Base-by-base conservation (phyloP, 805 yeast species). In the Saccharomycopsis synnaedendra region DNA sequence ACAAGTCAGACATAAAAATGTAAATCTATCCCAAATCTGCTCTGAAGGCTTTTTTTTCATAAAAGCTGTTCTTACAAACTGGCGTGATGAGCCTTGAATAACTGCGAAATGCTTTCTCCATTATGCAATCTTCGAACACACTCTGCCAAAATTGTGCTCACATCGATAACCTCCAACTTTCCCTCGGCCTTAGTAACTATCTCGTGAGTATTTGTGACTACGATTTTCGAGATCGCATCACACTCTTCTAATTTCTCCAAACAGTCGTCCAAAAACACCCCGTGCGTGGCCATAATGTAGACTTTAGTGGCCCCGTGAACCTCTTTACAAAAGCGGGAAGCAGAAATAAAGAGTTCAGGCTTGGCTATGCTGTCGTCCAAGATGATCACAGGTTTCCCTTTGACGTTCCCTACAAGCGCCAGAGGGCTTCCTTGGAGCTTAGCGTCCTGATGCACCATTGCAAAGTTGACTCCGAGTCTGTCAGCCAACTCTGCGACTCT, bases 391-490 rank as follows among this genome's bases (percentile, higher is more conserved):
- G 70, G 74, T 55, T 68, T 70, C 48, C 71, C 76, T 49, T 66
- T 69, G 44, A 77, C 82, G 52, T 77, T 79, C n/a, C 83, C 83
- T 40, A 78, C 83, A 39, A 78, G 67, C 79, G 77, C 77, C 3
- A 81, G 74, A 27, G 78, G 70, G n/a, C 64, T 43, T 67, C 70
- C 43, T 30, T 44, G 41, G 31, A 41, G 38, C 11, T 65, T 65
- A 60, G 63, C 48, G 37, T 65, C 55, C n/a, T 44, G 75, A 76
- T 78, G 82, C 48, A 78, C 75, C 60, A 78, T 65, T 4, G 82
- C 82, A 64, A 77, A 76, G n/a, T 76, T 63, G 56, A 79, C 68
- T 6, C 78, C 77, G 53, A 78, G 60, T 3, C 72, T 69, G 60
- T 78, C 83, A 1, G 82, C 82, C 43, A 77, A 61, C 4, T 75